A percentile compares a stretch with the other conserved stretches of the same genome.
Evolutionary conservation across 2,329 filamentous ascomycete genomes (phyloP).

Genomic region (Epichloe scottii): DNA sequence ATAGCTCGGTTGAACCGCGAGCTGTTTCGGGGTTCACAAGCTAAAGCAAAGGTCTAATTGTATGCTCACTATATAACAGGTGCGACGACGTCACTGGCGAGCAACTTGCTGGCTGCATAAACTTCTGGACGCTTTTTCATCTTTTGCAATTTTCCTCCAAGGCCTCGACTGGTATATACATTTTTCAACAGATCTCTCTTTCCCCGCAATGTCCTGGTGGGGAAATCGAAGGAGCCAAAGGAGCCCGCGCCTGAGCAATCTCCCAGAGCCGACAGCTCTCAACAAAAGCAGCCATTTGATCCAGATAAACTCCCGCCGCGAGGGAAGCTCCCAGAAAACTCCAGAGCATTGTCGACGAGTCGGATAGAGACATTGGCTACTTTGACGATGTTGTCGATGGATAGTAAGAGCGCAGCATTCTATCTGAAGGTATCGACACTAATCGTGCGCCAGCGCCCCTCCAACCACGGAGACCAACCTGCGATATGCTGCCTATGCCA

Average conservation of each 20-base stretch:
- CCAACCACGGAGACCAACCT: conserved; percentile 76
- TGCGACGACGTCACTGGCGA: conserved; percentile 3
- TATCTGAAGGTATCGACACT: conserved; percentile 5
- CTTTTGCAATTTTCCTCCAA: background rate
- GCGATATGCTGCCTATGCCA: conserved; percentile 87
- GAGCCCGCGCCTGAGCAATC: conserved; percentile 13
- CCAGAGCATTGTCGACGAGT: conserved; percentile 45
- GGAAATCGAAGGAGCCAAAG: conserved; percentile 22
- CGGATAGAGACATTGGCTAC: conserved; percentile 55
- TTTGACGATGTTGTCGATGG: conserved; percentile 69
- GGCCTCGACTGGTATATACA: background rate
- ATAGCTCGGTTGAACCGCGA: conserved; percentile 16
- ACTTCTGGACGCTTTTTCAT: too few species aligned
- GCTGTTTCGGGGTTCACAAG: background rate
- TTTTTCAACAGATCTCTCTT: background rate
- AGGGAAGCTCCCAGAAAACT: conserved; percentile 40
- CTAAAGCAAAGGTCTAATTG: too few species aligned
- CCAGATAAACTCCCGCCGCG: conserved; percentile 33
- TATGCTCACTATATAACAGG: too few species aligned
- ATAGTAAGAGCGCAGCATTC: conserved; percentile 43
- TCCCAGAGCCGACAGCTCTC: conserved; percentile 6
- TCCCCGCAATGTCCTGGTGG: conserved; percentile 29
- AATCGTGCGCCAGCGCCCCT: conserved; percentile 24
- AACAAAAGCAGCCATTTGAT: conserved; percentile 24
- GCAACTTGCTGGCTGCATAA: background rate